Conservation (phyloP, 345 rosid genomes). For the Erucastrum elatum region DNA sequence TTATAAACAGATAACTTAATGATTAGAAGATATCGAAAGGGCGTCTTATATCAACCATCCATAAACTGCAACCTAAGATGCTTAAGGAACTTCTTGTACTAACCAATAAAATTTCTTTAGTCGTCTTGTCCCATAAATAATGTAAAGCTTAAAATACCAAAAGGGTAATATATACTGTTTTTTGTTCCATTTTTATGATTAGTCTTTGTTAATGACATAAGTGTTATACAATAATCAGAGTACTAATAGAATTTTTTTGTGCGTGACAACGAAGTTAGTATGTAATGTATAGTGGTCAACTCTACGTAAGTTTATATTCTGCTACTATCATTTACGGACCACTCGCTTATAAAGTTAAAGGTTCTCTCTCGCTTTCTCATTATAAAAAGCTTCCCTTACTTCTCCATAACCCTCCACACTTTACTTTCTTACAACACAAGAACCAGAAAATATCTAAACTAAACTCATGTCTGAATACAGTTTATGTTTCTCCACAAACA, state of each 20-base stretch:
- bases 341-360: constrained; percentile 33
- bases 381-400: constrained; percentile 28
- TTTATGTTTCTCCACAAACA: constrained; percentile 10
- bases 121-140: constrained; percentile 6
- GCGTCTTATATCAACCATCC: constrained; percentile 35
- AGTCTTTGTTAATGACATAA: constrained; percentile 3
- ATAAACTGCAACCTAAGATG: constrained; percentile 35
- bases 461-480: constrained; percentile 19
- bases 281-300: constrained; percentile 41
- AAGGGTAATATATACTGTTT: neutral
- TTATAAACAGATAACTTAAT: constrained; percentile 9
- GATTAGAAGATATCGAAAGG: constrained; percentile 34
- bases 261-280: constrained; percentile 19
- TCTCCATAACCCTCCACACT: constrained; percentile 34
- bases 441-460: constrained; percentile 23
- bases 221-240: constrained; percentile 2
- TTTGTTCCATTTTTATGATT: neutral
- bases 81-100: constrained; percentile 25
- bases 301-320: constrained; percentile 36
- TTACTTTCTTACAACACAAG: constrained; percentile 25
- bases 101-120: constrained; percentile 31
- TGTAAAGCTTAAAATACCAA: neutral
- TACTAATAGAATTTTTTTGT: constrained; percentile 8
- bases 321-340: constrained; percentile 28
- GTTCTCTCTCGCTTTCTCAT: constrained; percentile 31